Base-by-base conservation (phyloP, 169 alveolate species). In the Toxoplasma gondii region DNA sequence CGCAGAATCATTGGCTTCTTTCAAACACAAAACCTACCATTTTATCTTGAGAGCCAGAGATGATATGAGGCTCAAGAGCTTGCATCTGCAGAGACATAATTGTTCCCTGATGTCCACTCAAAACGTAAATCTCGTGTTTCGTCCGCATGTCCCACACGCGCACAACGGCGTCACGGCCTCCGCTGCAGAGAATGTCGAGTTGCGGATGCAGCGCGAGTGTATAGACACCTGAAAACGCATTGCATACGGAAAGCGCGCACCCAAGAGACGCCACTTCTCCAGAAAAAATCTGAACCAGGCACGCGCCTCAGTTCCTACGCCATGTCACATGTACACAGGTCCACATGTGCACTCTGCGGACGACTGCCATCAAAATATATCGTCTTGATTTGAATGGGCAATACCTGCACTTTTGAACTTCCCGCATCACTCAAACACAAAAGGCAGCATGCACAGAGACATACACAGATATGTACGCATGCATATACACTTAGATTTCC, bases 61-160 rank as follows among this genome's bases (percentile, higher is more conserved):
- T 98, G 70, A 99, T 96, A 96, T 99, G 99, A 0, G 99, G 99
- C 88, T 98, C 99, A 91, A 97, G 96, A 22, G 98, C 97, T 97
- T 99, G 99, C 95, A 98, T 95, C 45, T 96, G 96, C 45, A 99
- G 96, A 49, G 88, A 29, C 96, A 91, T 94, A 38, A 99, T 97
- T n/a, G 99, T 98, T 91, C 99, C 99, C 45, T 98, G 95, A 95
- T 99, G 99, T 0, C 99, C 99, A 58, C 98, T 98, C 58, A 99
- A 97, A 34, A 97, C 98, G 95, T 98, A 98, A 67, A 99, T 98
- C 58, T 98, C 97, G 81, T 97, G 97, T 94, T 99, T 99, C 31
- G 99, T 99, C 91, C 99, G 97, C 88, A 99, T 98, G 96, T 99
- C 99, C 99, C 99, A 99, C 29, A 99, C 99, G 88, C 99, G 97